Base-by-base conservation (phyloP, 805 yeast genomes). In the Huiozyma sinensis region DNA sequence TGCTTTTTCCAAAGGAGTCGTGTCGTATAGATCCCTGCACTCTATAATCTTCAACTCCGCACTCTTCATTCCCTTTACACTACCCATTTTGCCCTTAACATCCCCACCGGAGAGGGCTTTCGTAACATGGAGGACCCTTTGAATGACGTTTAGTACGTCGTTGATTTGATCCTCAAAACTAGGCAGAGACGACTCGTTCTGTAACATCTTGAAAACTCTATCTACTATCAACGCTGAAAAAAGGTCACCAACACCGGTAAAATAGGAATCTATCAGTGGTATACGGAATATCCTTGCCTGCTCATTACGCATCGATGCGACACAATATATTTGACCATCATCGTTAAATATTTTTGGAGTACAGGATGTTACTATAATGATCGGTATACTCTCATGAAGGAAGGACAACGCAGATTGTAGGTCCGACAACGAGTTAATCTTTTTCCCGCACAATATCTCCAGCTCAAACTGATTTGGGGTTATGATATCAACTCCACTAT, bases 211-310 rank as follows among this genome's bases (percentile, higher is more conserved):
- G 51, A 62, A 67, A 29, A 80, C 65, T 51, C 84, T 73, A 60
- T 83, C 94, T 6, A 85, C 53, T 31, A 88, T 60, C 35, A 89
- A 61, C 0, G 95, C 90, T 0, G 95, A 81, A 54, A 90, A 89
- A 36, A 89, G 63, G 56, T 89, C 97, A 6, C 97, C 97, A 0
- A 92, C 95, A 1, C 97, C 97, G 0, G 96, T 86, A 64, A 89
- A 90, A 60, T 90, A 87, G 5, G 90, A 80, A 44, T 81, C 77
- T 36, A 86, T 74, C 33, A 71, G 67, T 2, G 84, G 82, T 10
- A 83, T 71, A 50, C 71, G 70, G 53, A 47, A 54, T 12, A 58
- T 55, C 34, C 60, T 48, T 1, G 65, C 56, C 13, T 40, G 42
- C 28, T 44, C 33, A 17, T 44, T 57, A 6, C 45, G 43, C 5